Conservation (phyloP, 805 yeast genomes). For the Metschnikowia proteae region DNA sequence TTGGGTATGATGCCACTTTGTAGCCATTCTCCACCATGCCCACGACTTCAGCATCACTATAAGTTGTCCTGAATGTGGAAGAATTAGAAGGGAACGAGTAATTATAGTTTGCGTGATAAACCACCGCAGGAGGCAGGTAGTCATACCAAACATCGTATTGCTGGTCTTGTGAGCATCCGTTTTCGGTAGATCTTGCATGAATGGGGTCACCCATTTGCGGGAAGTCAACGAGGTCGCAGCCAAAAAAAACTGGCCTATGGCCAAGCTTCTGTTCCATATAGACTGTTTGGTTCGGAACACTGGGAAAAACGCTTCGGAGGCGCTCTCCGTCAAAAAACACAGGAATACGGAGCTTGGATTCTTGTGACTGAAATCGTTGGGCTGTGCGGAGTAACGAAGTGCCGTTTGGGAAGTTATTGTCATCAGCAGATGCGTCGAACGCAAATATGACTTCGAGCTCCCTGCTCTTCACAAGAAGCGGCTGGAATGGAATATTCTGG, state of each 20-base stretch:
- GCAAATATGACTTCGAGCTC: slow-evolving; percentile 38
- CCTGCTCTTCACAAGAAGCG: slow-evolving; percentile 36
- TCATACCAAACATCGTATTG: slow-evolving; percentile 12
- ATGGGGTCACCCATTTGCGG: slow-evolving; percentile 12
- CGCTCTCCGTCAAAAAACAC: slow-evolving; percentile 2
- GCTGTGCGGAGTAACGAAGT: slow-evolving; percentile 42
- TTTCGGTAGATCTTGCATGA: neutral
- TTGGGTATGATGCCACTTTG: slow-evolving; percentile 44
- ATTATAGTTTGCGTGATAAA: slow-evolving; percentile 47
- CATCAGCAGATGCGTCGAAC: slow-evolving; percentile 49
- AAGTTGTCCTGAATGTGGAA: slow-evolving; percentile 57
- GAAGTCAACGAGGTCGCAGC: slow-evolving; percentile 39
- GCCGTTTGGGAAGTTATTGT: slow-evolving; percentile 56
- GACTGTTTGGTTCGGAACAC: slow-evolving; percentile 29
- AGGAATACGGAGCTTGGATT: slow-evolving; percentile 8
- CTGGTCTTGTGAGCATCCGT: slow-evolving; percentile 3
- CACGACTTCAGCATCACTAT: slow-evolving; percentile 39
- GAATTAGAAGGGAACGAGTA: slow-evolving; percentile 46
- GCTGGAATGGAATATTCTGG: slow-evolving; percentile 46
- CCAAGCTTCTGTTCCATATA: slow-evolving; percentile 20
- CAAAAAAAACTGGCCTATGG: slow-evolving; percentile 36
- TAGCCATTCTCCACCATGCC: slow-evolving; percentile 51
- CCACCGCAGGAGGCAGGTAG: slow-evolving; percentile 49
- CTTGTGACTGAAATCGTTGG: slow-evolving; percentile 26
- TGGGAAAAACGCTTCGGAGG: slow-evolving; percentile 26